Conservation (phyloP, 2,329 filamentous ascomycete species). For the Ophiostoma sp. region DNA sequence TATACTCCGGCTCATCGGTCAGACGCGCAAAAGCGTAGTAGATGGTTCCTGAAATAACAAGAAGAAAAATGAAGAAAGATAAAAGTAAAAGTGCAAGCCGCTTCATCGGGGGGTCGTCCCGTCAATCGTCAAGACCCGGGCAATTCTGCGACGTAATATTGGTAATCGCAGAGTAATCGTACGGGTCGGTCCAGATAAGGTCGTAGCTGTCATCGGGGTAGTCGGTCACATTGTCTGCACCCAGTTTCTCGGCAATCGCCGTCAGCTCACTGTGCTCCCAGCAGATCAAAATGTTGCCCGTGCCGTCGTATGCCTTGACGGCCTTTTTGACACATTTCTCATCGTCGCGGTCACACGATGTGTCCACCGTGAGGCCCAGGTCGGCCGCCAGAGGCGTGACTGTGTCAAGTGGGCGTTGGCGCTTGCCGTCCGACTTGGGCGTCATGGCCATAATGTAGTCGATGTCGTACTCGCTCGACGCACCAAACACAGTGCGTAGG, state of each 20-base stretch:
- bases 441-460: conserved; percentile 54
- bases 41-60: not conserved
- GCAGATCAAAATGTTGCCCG: conserved; percentile 55
- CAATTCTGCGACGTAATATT: conserved; percentile 47
- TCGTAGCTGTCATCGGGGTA: conserved; percentile 50
- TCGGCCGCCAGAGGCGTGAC: conserved; percentile 53
- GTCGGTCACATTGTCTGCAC: conserved; percentile 43
- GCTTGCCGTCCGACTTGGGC: conserved; percentile 48
- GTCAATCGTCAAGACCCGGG: conserved; percentile 44
- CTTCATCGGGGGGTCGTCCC: not conserved
- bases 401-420: conserved; percentile 51
- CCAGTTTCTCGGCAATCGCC: conserved; percentile 49
- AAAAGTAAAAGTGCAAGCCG: not conserved
- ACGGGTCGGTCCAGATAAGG: conserved; percentile 54
- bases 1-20: conserved; percentile 10
- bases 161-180: conserved; percentile 45
- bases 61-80: not conserved
- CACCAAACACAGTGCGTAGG: conserved; percentile 52
- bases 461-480: conserved; percentile 49
- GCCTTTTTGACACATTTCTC: conserved; percentile 48
- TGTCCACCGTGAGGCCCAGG: conserved; percentile 51
- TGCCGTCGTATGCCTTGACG: conserved; percentile 44
- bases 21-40: not conserved
- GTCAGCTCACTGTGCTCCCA: conserved; percentile 44
- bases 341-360: conserved; percentile 52